phyloP scores from a whole-genome alignment of 176 grass and related monocot genomes.

The Eragrostis nindensis region DNA sequence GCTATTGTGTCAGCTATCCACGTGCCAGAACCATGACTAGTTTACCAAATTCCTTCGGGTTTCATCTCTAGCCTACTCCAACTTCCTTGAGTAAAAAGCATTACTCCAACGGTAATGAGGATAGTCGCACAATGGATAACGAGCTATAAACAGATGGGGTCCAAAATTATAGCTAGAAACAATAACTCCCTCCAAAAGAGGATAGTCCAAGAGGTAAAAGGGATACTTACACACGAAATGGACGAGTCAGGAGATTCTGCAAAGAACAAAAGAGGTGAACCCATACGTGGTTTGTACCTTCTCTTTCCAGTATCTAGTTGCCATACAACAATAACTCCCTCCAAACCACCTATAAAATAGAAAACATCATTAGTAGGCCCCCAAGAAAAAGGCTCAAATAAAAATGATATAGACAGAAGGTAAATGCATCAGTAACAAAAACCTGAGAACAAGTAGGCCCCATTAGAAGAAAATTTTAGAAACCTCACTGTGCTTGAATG shows the following conservation, averaged over 20 bases:
- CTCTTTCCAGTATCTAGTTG: conserved; percentile 91
- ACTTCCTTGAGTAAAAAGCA: too few relatives aligned
- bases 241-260: conserved; percentile 88
- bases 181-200: too few relatives aligned
- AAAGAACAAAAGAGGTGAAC: conserved; percentile 87
- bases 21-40: too few relatives aligned
- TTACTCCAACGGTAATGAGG: too few relatives aligned
- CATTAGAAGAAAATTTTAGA: conserved; percentile 81
- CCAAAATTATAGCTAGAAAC: conserved; percentile 20
- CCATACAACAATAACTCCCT: conserved; percentile 98
- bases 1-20: too few relatives aligned
- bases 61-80: too few relatives aligned
- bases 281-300: conserved; percentile 85
- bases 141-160: neutral
- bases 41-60: too few relatives aligned
- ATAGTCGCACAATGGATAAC: neutral
- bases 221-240: conserved; percentile 81
- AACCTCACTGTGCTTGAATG: conserved; percentile 73
- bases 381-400: conserved; percentile 1
- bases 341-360: conserved; percentile 73
- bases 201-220: conserved; percentile 2
- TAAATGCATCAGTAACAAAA: conserved; percentile 24
- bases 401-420: neutral
- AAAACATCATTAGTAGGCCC: neutral
- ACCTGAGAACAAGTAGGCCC: conserved; percentile 95